Evolutionary conservation across 2,329 filamentous ascomycete genomes (phyloP).

Genomic region (Podosphaera leucotricha): DNA sequence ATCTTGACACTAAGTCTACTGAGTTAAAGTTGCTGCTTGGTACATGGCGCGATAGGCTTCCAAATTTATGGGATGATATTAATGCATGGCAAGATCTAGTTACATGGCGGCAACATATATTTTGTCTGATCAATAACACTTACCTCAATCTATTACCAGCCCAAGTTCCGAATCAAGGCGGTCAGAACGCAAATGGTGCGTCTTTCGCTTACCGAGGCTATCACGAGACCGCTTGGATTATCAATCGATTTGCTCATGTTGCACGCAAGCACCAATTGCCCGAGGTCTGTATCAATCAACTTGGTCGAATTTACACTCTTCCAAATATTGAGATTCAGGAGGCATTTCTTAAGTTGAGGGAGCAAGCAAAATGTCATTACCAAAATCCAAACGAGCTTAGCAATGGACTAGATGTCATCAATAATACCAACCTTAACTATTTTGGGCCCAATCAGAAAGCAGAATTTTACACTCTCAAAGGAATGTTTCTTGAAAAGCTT

Average conservation of each 20-base stretch:
- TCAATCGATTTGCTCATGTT: slow-evolving; percentile 95
- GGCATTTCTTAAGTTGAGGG: slow-evolving; percentile 90
- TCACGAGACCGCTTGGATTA: slow-evolving; percentile 98
- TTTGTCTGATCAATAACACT: slow-evolving; percentile 84
- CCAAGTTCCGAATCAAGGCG: slow-evolving; percentile 23
- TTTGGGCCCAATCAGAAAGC: slow-evolving; percentile 92
- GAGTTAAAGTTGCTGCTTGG: slow-evolving; percentile 85
- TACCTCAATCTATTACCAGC: slow-evolving; percentile 70
- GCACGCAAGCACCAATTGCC: slow-evolving; percentile 90
- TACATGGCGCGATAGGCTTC: slow-evolving; percentile 84
- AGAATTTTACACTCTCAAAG: slow-evolving; percentile 97
- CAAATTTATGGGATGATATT: slow-evolving; percentile 98
- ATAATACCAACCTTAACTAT: slow-evolving; percentile 98
- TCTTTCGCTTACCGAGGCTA: slow-evolving; percentile 94
- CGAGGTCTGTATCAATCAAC: slow-evolving; percentile 89
- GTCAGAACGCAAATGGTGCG: slow-evolving; percentile 59
- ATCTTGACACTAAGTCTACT: slow-evolving; percentile 81
- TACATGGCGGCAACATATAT: slow-evolving; percentile 99
- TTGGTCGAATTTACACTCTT: slow-evolving; percentile 93
- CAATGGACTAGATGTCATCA: slow-evolving; percentile 90
- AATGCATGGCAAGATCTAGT: slow-evolving; percentile 98
- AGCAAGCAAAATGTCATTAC: slow-evolving; percentile 97
- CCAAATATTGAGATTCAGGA: slow-evolving; percentile 99
- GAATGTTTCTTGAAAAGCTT: slow-evolving; percentile 95
- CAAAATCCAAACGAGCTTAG: slow-evolving; percentile 84